Evolutionary conservation across 148 eudicot genomes (phyloP), one percentile per base, ranked within the genome.

Genomic region (Silene conica): DNA sequence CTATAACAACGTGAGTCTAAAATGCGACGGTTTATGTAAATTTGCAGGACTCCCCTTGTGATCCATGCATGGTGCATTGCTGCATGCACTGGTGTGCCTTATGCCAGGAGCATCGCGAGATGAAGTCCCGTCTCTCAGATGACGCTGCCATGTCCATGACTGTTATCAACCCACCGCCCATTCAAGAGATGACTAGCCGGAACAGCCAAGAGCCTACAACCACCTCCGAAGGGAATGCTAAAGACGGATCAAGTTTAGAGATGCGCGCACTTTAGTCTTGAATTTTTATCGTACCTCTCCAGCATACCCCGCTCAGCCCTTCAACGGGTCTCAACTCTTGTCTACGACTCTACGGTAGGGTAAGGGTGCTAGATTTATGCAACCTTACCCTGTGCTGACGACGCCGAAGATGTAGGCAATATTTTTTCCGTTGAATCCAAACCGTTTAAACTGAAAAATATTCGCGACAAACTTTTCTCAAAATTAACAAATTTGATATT

Each of bases 81-180:
- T 94, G 98, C 85, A 67, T 92, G 90, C 98, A 94, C 79, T 92
- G 92, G 92, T 94, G 97, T 77, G 98, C 98, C 16, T 70, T 94
- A 69, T 94, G 98, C 88, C 98, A 94, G 75, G 98, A 94, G 86
- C 98, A 94, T 84, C 74, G 98, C 80, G 97, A 94, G 85, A 88
- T 94, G 98, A 92, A 87, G 71, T 46, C 80, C n/a, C 97, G 92
- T 43, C 86, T 94, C n/a, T 81, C 98, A 8, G 96, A 89, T 46
- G 86, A 88, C 21, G 5, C 71, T 38, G 83, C 59, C 70, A 72
- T 52, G 58, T 84, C 90, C 28, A 85, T 82, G 89, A 90, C 96
- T 8, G 76, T 90, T 6, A 85, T 91, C 63, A 89, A 88, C 73
- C 95, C 98, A 22, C 98, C 98, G 7, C 86, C 91, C 16, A 84